These are phyloP conservation scores for Hemisphaericaspora nanyangensis DNA, from an alignment of 805 yeast genomes.

Conservation along the genomic window DNA sequence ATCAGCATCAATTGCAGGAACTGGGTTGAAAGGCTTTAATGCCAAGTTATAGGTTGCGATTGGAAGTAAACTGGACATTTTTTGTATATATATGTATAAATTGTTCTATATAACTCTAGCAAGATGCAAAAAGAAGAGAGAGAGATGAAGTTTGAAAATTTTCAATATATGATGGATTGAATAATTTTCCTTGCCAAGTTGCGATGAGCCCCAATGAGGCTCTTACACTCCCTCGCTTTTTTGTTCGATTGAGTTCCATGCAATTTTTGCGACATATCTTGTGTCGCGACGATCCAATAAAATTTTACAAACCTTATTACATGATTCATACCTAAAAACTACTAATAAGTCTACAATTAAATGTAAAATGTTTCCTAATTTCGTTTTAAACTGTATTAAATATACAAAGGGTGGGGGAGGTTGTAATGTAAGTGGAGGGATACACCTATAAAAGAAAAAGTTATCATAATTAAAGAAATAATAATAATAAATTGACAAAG, in stretches of 20 bases:
- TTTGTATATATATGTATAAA: too few relatives aligned
- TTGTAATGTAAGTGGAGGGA: too few relatives aligned
- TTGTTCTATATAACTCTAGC: too few relatives aligned
- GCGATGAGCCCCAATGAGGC: too few relatives aligned
- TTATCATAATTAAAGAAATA: not conserved
- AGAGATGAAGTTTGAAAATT: not conserved
- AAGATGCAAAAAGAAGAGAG: slow-evolving; percentile 4
- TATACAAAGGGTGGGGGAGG: slow-evolving; percentile 20
- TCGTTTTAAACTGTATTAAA: slow-evolving; percentile 23
- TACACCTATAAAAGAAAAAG: slow-evolving; percentile 3
- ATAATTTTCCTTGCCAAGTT: too few relatives aligned
- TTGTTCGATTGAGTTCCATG: too few relatives aligned
- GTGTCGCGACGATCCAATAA: too few relatives aligned
- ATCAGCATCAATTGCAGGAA: slow-evolving; percentile 80
- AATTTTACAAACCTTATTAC: too few relatives aligned
- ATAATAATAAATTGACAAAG: not conserved
- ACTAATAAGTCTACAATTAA: not conserved
- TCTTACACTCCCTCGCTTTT: too few relatives aligned
- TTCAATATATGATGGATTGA: too few relatives aligned
- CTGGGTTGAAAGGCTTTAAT: slow-evolving; percentile 81
- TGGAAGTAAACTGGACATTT: slow-evolving; percentile 50
- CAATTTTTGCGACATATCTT: too few relatives aligned
- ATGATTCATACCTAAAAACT: too few relatives aligned
- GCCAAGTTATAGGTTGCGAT: slow-evolving; percentile 83
- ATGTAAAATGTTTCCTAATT: not conserved